Base-by-base conservation (phyloP, 768 basidiomycete species). In the Pisolithus microcarpus region DNA sequence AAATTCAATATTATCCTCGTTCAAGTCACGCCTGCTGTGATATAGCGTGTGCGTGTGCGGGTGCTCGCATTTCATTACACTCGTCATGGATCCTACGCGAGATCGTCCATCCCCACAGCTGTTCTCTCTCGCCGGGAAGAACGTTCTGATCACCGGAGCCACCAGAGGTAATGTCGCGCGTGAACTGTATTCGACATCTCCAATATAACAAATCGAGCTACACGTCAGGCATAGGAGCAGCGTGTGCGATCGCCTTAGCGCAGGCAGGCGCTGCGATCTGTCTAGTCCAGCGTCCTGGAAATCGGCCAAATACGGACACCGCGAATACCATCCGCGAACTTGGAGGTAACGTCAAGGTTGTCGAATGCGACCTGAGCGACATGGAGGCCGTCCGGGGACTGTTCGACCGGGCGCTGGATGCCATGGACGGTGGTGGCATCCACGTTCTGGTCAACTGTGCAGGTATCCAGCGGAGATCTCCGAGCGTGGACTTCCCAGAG, bases 141-240 rank as follows among this genome's bases (percentile, higher is more conserved):
- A 78, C 51, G 86, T 78, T 34, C 81, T 91, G 68, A 78, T 92
- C 61, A 91, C 90, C 37, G 89, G 89, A 54, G 85, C 83, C 30
- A 81, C 85, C 21, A 75, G 88, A 66, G 88, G 87, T 85, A 65
- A 65, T 54, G 70, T 67, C 60, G 37, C 58, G 55, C 52, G 56
- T 64, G 48, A 48, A 46, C 46, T 13, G 24, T 34, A 8, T 18
- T 46, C 42, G 23, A 34, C 52, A 46, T 37, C 51, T 37, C 43
- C 23, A 52, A 58, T 62, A 54, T 64, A 30, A 55, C 54, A 46
- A 24, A 48, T 37, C 37, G 50, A 42, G 40, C 54, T 46, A 15
- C 28, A 52, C 43, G 16, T 48, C 51, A 79, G 79, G 78, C 46
- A 80, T 80, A 56, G 79, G 79, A 48, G 74, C 73, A 42, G 74